Base-by-base conservation (phyloP, 257 asterid genomes). In the Salvia splendens region DNA sequence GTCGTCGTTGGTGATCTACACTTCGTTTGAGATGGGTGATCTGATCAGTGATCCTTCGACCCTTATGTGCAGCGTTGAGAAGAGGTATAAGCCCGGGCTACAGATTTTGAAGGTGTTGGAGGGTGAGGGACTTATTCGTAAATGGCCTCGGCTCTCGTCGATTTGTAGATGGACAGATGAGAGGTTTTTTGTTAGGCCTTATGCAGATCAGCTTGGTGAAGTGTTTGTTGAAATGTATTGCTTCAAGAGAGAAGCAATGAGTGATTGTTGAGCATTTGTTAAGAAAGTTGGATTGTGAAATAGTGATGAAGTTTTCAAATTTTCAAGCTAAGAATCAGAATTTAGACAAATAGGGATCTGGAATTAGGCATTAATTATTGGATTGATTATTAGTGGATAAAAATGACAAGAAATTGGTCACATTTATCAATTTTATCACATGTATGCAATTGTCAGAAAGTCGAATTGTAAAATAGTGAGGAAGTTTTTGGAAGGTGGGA, bases 71-170 rank as follows among this genome's bases (percentile, higher is more conserved):
- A 76, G 82, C 50, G n/a, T 80, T 1, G 81, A 83, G 66, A 58
- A 57, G 71, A 77, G 72, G 73, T 73, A 71, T 42, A 69, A 65
- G 40, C 88, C 82, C 0, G 64, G 78, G 52, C 12, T 83, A 0
- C 42, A n/a, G 15, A 65, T 71, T 67, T 24, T 77, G 20, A 68
- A 56, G 51, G 64, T 75, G 54, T 43, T 83, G 75, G 76, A 73
- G 59, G 66, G 58, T 11, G 63, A 24, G 52, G 62, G 47, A 32
- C 41, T 73, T 20, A 61, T 80, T 14, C 20, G 63, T 45, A 67
- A 61, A 45, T 54, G 73, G 69, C 84, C 84, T 5, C 14, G 66
- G 30, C 72, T 80, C 15, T 4, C 57, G 12, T 1, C 49, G 4
- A 14, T 74, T 5, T 46, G 2, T 51, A 50, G 1, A 28, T 33